A percentile compares a stretch with the other conserved stretches of the same genome.
Evolutionary conservation across 1,139 yeast species (phyloP).

Genomic region (Geotrichum candidum): DNA sequence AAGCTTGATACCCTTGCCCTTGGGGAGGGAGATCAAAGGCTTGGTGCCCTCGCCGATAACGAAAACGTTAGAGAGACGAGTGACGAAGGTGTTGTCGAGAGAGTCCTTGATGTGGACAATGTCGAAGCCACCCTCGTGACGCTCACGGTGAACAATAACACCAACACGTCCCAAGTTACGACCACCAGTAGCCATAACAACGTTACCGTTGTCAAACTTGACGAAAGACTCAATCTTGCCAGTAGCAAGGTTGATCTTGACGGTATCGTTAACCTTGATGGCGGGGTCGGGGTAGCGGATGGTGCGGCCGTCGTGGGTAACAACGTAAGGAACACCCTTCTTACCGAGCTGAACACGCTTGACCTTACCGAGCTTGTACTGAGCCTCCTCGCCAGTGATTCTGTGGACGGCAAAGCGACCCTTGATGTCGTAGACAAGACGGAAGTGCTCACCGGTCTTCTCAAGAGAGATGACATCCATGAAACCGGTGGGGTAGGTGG

Average conservation of each 20-base stretch:
- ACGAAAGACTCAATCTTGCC: slow-evolving; percentile 90
- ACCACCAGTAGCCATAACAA: slow-evolving; percentile 98
- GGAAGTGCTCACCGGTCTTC: slow-evolving; percentile 98
- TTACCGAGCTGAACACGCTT: slow-evolving; percentile 97
- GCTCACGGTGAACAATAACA: slow-evolving; percentile 96
- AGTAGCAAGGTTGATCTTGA: slow-evolving; percentile 90
- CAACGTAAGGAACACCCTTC: slow-evolving; percentile 96
- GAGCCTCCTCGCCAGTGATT: slow-evolving; percentile 96
- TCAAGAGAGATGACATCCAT: slow-evolving; percentile 97
- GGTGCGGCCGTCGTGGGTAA: slow-evolving; percentile 99
- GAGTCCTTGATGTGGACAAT: slow-evolving; percentile 97
- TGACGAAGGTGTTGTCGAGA: slow-evolving; percentile 94
- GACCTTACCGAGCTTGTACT: slow-evolving; percentile 96
- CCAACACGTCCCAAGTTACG: slow-evolving; percentile 99
- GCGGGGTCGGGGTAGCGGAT: slow-evolving; percentile 98
- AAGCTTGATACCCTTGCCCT: slow-evolving; percentile 99
- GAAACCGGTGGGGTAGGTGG: slow-evolving; percentile 98
- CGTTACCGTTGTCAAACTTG: slow-evolving; percentile 92
- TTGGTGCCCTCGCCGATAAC: slow-evolving; percentile 97
- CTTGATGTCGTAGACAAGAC: slow-evolving; percentile 95
- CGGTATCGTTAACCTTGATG: slow-evolving; percentile 94
- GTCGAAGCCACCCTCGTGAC: slow-evolving; percentile 99
- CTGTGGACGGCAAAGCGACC: slow-evolving; percentile 99
- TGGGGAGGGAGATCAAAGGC: slow-evolving; percentile 96
- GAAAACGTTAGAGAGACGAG: slow-evolving; percentile 96